Percentiles rank a stretch among this genome's conserved stretches.
phyloP scores from a whole-genome alignment of 2,329 filamentous ascomycete species.

The Ambrosiella beaveri region DNA sequence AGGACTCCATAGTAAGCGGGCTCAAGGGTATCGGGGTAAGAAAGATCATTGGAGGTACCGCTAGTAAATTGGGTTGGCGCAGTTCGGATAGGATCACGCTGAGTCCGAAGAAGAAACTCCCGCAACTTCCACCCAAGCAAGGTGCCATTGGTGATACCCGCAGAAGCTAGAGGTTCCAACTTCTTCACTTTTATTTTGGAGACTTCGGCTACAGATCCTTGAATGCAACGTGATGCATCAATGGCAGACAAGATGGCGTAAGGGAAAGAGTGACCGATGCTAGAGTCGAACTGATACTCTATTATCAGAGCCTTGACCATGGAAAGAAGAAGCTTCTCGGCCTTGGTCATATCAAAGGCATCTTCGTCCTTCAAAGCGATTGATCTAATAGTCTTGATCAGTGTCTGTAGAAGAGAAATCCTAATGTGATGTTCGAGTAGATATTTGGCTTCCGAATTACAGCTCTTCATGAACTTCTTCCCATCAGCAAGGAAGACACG shows the following conservation, averaged over 20 bases:
- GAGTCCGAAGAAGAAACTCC: conserved; percentile 22
- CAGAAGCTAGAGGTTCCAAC: conserved; percentile 21
- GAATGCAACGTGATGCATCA: conserved; percentile 9
- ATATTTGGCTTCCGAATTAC: conserved; percentile 10
- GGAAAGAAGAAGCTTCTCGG: conserved; percentile 10
- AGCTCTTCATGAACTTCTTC: conserved; percentile 15
- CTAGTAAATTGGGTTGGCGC: not conserved
- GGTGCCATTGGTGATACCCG: conserved; percentile 21
- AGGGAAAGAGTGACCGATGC: conserved; percentile 2
- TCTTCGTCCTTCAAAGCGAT: conserved; percentile 14
- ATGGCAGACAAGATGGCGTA: conserved; percentile 13
- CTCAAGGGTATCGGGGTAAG: conserved; percentile 3
- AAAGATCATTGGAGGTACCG: not conserved
- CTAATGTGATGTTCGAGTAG: conserved; percentile 17
- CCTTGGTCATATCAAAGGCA: conserved; percentile 16
- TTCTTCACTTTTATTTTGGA: conserved; percentile 17
- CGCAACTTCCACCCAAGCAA: conserved; percentile 29
- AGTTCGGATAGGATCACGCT: conserved; percentile 7
- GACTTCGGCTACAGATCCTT: conserved; percentile 5
- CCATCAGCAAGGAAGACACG: conserved; percentile 23
- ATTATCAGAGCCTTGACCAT: conserved; percentile 10
- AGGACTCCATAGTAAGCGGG: conserved; percentile 17
- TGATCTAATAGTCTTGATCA: conserved; percentile 19
- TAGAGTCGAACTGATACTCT: conserved; percentile 8
- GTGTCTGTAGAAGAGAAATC: conserved; percentile 22